phyloP scores from a whole-genome alignment of 2,329 filamentous ascomycete species.

The Stachybotrys chlorohalonatus region DNA sequence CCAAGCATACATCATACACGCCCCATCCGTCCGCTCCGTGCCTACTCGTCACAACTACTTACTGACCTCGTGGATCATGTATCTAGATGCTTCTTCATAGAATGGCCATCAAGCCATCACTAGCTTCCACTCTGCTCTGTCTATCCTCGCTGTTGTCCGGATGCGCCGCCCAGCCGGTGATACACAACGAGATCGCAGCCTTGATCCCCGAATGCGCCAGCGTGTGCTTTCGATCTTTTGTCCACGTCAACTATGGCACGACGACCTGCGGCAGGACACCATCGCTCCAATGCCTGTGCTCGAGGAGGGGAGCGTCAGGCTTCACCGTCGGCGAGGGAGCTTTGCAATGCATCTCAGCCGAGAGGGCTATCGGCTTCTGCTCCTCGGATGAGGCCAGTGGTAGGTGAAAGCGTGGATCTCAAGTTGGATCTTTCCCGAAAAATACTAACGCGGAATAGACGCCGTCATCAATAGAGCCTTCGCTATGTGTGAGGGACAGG shows the following conservation, averaged over 20 bases:
- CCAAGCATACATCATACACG: background rate
- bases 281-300: constrained; percentile 56
- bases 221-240: constrained; percentile 53
- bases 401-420: constrained; percentile 10
- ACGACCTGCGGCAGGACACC: constrained; percentile 37
- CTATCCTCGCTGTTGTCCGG: constrained; percentile 18
- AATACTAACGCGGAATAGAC: constrained; percentile 19
- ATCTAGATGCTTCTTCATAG: constrained; percentile 31
- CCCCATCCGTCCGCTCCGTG: background rate
- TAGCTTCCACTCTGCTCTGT: constrained; percentile 17
- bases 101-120: constrained; percentile 29
- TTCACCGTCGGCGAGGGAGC: constrained; percentile 66
- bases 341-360: constrained; percentile 55
- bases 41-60: background rate
- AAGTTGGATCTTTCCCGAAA: background rate
- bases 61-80: background rate
- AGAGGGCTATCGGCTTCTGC: constrained; percentile 42
- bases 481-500: constrained; percentile 46
- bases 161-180: constrained; percentile 16
- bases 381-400: constrained; percentile 28
- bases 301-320: constrained; percentile 45
- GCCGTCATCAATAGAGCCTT: constrained; percentile 39
- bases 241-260: constrained; percentile 47
- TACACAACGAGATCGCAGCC: constrained; percentile 28
- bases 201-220: constrained; percentile 51